A percentile compares a stretch with the other conserved stretches of the same genome.
Evolutionary conservation across 1,284 basidiomycete species (phyloP).

Genomic region (Boletus semigastroideus): DNA sequence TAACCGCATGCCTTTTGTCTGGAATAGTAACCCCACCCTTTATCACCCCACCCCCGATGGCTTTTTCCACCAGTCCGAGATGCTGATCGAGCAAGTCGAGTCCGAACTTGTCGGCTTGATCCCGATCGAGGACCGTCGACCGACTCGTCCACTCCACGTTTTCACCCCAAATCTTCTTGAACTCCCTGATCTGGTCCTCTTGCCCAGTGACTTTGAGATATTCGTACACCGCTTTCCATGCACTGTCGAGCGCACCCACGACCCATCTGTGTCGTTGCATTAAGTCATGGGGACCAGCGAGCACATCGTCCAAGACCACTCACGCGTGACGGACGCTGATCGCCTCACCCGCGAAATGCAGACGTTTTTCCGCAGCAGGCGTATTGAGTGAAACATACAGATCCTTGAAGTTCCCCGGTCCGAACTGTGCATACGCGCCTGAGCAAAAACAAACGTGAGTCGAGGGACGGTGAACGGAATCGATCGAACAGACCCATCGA

Average conservation of each 20-base stretch:
- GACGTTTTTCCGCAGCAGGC: constrained; percentile 10
- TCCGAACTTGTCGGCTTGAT: neutral
- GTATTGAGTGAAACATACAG: constrained; percentile 11
- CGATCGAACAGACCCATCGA: constrained; percentile 11
- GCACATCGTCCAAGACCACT: neutral
- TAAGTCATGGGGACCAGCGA: neutral
- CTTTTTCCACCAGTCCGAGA: neutral
- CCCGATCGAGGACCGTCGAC: neutral
- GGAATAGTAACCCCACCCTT: neutral
- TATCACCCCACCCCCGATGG: neutral
- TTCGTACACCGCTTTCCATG: constrained; percentile 26
- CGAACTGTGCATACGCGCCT: constrained; percentile 14
- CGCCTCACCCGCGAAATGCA: constrained; percentile 23
- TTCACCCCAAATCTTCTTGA: constrained; percentile 19
- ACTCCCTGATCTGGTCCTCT: constrained; percentile 1
- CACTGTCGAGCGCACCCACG: constrained; percentile 1
- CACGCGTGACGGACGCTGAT: constrained; percentile 16
- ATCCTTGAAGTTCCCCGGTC: constrained; percentile 13
- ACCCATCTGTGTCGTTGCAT: constrained; percentile 12
- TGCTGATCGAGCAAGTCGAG: neutral
- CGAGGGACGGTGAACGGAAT: too few species aligned
- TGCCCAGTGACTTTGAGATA: constrained; percentile 22
- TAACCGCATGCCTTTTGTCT: too few species aligned
- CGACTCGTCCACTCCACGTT: constrained; percentile 19
- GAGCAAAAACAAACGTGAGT: neutral